A percentile compares a stretch with the other conserved stretches of the same genome.
These are phyloP conservation scores for Alternaria gaisen DNA, from an alignment of 2,329 filamentous ascomycete species.

Conservation along the genomic window DNA sequence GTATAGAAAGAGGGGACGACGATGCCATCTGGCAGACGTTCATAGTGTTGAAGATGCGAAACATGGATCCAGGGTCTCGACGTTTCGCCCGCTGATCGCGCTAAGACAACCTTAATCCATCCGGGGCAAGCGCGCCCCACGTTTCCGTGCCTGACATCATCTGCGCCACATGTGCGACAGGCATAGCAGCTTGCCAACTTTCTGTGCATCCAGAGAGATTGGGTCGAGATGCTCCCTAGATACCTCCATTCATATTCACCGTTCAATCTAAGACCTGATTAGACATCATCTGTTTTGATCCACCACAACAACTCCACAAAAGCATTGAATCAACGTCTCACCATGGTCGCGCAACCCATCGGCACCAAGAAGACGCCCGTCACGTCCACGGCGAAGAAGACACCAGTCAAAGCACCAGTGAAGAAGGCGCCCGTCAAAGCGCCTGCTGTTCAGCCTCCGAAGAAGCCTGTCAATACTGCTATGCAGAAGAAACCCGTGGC, in stretches of 20 bases:
- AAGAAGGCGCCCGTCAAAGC: conserved; percentile 11
- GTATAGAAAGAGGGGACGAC: conserved; percentile 10
- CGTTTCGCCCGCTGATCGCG: conserved; percentile 26
- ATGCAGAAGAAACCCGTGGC: conserved; percentile 29
- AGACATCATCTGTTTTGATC: neutral
- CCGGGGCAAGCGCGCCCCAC: conserved; percentile 25
- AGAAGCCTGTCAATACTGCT: conserved; percentile 28
- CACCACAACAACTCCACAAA: neutral
- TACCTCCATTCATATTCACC: neutral
- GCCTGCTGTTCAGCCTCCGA: conserved; percentile 22
- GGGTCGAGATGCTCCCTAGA: conserved; percentile 7
- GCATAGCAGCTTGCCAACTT: conserved; percentile 26
- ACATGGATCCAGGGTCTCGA: conserved; percentile 33
- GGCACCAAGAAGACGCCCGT: conserved; percentile 36
- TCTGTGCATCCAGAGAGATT: conserved; percentile 12
- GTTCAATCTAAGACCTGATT: conserved; percentile 1
- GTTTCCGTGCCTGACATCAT: conserved; percentile 38
- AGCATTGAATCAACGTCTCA: conserved; percentile 6
- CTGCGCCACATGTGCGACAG: conserved; percentile 23
- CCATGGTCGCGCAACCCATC: conserved; percentile 38
- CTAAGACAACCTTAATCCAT: conserved; percentile 38
- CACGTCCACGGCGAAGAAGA: conserved; percentile 28
- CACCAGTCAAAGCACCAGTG: conserved; percentile 12
- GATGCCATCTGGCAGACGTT: conserved; percentile 19
- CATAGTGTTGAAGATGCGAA: conserved; percentile 27